These are phyloP conservation scores for Sistotremastrum niveocremeum DNA, from an alignment of 768 basidiomycete genomes.

Conservation along the genomic window DNA sequence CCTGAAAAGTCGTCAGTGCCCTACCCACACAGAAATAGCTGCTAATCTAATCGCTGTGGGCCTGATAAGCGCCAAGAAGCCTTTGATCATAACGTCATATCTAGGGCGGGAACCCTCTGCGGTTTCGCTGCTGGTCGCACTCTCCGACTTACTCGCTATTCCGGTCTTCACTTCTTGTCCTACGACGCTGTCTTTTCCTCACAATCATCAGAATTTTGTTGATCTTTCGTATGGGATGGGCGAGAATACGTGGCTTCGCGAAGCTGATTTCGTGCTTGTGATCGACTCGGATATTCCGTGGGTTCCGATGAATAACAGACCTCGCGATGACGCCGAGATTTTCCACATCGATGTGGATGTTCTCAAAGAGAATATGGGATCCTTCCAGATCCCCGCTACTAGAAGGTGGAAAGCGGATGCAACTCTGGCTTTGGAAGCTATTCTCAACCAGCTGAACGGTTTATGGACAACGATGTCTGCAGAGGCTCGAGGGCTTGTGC, in stretches of 20 bases:
- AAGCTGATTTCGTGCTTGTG: constrained; percentile 49
- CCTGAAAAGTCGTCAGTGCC: constrained; percentile 10
- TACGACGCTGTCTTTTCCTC: constrained; percentile 38
- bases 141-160: constrained; percentile 40
- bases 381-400: constrained; percentile 41
- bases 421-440: constrained; percentile 29
- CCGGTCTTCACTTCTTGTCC: constrained; percentile 41
- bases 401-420: constrained; percentile 46
- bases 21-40: constrained; percentile 13
- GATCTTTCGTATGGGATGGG: constrained; percentile 38
- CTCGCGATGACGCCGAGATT: constrained; percentile 30
- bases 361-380: constrained; percentile 36
- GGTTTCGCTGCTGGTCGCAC: constrained; percentile 27
- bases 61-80: constrained; percentile 34
- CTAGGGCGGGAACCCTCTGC: constrained; percentile 41
- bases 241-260: constrained; percentile 32
- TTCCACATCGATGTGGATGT: constrained; percentile 55
- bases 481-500: constrained; percentile 13
- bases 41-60: constrained; percentile 30
- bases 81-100: constrained; percentile 53
- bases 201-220: constrained; percentile 38
- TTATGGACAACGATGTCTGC: neutral
- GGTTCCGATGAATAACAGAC: constrained; percentile 33
- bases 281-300: constrained; percentile 58
- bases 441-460: constrained; percentile 8